Evolutionary conservation across 768 basidiomycete species (phyloP).

Genomic region (Clathrus columnatus): DNA sequence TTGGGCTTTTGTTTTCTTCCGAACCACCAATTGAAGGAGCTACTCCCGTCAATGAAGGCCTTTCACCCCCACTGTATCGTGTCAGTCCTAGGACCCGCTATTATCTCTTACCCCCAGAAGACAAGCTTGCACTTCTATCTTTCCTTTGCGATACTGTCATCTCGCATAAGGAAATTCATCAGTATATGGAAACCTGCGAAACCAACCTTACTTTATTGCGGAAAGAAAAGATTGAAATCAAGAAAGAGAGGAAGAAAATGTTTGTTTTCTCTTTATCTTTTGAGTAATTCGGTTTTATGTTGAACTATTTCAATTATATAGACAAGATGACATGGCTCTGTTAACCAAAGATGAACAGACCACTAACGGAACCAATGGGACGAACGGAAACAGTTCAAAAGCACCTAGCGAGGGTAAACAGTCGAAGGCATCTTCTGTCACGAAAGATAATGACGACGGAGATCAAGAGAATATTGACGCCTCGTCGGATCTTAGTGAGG

Average conservation of each 20-base stretch:
- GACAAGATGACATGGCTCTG: slow-evolving; percentile 65
- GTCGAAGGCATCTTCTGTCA: slow-evolving; percentile 29
- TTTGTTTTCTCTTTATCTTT: slow-evolving; percentile 36
- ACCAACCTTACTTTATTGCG: slow-evolving; percentile 83
- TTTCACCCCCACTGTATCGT: slow-evolving; percentile 6
- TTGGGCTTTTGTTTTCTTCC: slow-evolving; percentile 63
- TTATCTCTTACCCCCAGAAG: slow-evolving; percentile 56
- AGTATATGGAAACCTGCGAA: slow-evolving; percentile 86
- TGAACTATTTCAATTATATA: slow-evolving; percentile 21
- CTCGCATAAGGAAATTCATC: slow-evolving; percentile 81
- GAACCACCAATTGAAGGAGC: slow-evolving; percentile 25
- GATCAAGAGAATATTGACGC: slow-evolving; percentile 38
- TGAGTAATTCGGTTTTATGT: not conserved
- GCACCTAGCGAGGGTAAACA: slow-evolving; percentile 7
- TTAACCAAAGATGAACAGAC: slow-evolving; percentile 41
- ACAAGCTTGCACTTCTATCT: slow-evolving; percentile 77
- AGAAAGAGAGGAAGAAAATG: slow-evolving; percentile 82
- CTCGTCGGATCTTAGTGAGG: slow-evolving; percentile 32
- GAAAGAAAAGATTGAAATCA: slow-evolving; percentile 94
- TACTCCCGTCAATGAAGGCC: not conserved
- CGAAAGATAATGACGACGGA: slow-evolving; percentile 1
- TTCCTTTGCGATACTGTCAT: slow-evolving; percentile 88
- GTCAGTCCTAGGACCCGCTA: slow-evolving; percentile 58
- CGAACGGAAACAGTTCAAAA: not conserved
- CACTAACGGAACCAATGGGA: slow-evolving; percentile 24